These are phyloP conservation scores for Neospermospora avenae DNA, from an alignment of 2,329 filamentous ascomycete genomes.

Conservation along the genomic window DNA sequence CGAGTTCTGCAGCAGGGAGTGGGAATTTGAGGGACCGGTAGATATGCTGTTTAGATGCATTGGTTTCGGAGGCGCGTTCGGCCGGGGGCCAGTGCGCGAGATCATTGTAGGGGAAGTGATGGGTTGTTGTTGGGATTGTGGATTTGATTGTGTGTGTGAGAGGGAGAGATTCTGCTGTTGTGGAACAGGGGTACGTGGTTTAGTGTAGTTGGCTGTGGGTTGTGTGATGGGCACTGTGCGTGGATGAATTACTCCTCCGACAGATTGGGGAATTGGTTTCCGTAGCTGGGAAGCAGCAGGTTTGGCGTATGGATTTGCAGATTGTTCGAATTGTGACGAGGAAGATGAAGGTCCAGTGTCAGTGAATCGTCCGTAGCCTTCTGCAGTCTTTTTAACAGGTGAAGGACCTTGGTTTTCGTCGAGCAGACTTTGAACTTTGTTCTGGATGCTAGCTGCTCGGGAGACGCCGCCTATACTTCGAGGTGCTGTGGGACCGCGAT, in stretches of 20 bases:
- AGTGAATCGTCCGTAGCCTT: constrained; percentile 87
- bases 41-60: constrained; percentile 56
- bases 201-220: constrained; percentile 26
- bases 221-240: constrained; percentile 22
- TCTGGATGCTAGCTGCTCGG: constrained; percentile 82
- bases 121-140: constrained; percentile 6
- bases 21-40: constrained; percentile 34
- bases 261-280: constrained; percentile 45
- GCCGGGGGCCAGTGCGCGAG: constrained; percentile 40
- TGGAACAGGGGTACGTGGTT: constrained; percentile 24
- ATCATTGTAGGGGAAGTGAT: constrained; percentile 25
- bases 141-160: constrained; percentile 14
- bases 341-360: constrained; percentile 39
- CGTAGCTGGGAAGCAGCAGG: constrained; percentile 34
- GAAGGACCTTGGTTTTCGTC: constrained; percentile 68
- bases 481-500: constrained; percentile 52
- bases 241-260: constrained; percentile 18
- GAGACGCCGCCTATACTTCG: constrained; percentile 57
- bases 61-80: constrained; percentile 59
- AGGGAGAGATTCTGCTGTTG: too few species aligned
- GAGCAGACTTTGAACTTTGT: constrained; percentile 80
- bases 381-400: constrained; percentile 65
- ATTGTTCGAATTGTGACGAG: constrained; percentile 19
- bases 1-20: constrained; percentile 36
- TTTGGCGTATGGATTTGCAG: constrained; percentile 29